Evolutionary conservation across 2,329 filamentous ascomycete species (phyloP), one percentile per base, ranked within the genome.

Genomic region (Colletotrichum shisoi): DNA sequence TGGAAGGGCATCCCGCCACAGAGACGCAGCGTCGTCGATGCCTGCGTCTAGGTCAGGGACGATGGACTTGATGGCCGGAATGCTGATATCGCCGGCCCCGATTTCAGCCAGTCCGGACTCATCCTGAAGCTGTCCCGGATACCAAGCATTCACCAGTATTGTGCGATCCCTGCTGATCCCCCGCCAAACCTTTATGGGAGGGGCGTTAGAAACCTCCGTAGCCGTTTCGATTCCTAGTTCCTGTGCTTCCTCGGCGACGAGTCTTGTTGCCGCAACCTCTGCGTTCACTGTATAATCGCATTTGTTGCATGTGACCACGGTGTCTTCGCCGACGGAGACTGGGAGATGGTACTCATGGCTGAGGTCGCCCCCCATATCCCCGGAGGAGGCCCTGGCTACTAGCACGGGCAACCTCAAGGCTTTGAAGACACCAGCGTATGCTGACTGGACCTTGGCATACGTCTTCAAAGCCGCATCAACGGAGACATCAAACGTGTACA

Each of bases 321-420:
- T 89, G 73, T 99, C 95, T 76, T 98, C 95, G 8, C 95, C 95
- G 57, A 91, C 89, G 0, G 85, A 75, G 37, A 89, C 92, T 1
- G 90, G 85, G 57, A 97, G 89, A 75, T 97, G 95, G 75, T 96
- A 99, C 74, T 99, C 95, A 76, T 99, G 95, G 76, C 94, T 98
- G 44, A 97, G 79, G 71, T 89, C 90, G 13, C 95, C 95, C 39
- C 95, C 95, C 87, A 99, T 99, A 71, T 93, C 92, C n/a, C 95
- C 95, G 1, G 94, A 97, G 76, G 94, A 94, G 7, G 95, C 95
- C 72, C 92, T 88, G 1, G 94, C 94, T 21, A 96, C 89, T 0
- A 96, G 77, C 71, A 95, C 92, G 0, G 93, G 93, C 15, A 99
- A 77, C 71, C 90, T 93, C 40, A 99, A 82, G 66, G 96, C 92